Conservation (phyloP, 768 basidiomycete species). For the Suillus tomentosus region DNA sequence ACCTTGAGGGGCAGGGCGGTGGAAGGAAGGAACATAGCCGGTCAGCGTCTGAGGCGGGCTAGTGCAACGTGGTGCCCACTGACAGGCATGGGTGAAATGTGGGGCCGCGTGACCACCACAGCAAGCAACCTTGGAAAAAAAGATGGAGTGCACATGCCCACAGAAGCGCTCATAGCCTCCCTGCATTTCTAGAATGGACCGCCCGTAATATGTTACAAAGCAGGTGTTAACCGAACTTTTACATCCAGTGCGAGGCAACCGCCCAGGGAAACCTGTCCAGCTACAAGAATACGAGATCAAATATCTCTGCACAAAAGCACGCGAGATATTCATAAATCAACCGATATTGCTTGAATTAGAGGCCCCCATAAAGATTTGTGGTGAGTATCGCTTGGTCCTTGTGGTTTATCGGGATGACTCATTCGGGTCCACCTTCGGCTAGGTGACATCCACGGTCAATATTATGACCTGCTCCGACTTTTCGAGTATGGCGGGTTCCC, state of each 20-base stretch:
- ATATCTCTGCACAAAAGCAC: conserved; percentile 96
- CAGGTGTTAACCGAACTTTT: conserved; percentile 17
- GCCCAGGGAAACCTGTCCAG: conserved; percentile 97
- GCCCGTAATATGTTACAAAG: conserved; percentile 5
- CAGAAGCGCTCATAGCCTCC: conserved; percentile 8
- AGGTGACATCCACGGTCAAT: conserved; percentile 99
- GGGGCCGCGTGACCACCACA: conserved; percentile 12
- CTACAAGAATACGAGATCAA: conserved; percentile 99
- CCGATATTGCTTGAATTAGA: conserved; percentile 97
- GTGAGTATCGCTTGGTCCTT: conserved; percentile 49
- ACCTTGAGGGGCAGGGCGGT: conserved; percentile 2
- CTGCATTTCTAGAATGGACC: not conserved
- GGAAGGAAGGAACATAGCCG: not conserved
- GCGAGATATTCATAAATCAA: conserved; percentile 99
- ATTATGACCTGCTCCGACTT: conserved; percentile 95
- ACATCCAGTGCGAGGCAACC: conserved; percentile 87
- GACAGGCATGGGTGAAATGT: conserved; percentile 6
- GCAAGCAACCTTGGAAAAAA: conserved; percentile 15
- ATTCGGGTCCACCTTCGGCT: conserved; percentile 22
- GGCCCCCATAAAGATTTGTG: conserved; percentile 99
- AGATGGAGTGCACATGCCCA: conserved; percentile 6
- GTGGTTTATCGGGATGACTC: conserved; percentile 24
- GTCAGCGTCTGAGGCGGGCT: not conserved
- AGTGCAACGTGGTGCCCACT: not conserved
- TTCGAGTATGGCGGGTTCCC: conserved; percentile 99